phyloP scores from a whole-genome alignment of 306 rosid species.

The Mucuna pruriens region DNA sequence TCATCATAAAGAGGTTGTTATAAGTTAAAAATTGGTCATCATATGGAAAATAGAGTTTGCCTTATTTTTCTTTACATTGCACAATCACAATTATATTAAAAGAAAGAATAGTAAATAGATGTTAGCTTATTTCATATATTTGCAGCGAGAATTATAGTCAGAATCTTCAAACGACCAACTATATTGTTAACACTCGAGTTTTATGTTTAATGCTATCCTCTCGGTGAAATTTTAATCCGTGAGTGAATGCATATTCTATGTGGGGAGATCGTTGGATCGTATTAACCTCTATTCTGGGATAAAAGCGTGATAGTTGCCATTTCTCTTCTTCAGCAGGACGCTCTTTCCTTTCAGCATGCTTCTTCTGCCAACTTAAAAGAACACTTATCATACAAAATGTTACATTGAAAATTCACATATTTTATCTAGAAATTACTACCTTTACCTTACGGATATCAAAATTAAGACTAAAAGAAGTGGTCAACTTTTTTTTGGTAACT shows the following conservation, averaged over 20 bases:
- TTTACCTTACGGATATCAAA: conserved; percentile 85
- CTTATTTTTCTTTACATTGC: background rate
- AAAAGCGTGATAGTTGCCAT: conserved; percentile 94
- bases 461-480: conserved; percentile 72
- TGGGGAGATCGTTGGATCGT: conserved; percentile 6
- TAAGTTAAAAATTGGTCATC: background rate
- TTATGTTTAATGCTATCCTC: conserved; percentile 22
- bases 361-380: conserved; percentile 65
- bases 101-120: conserved; percentile 5
- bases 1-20: background rate
- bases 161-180: background rate
- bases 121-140: conserved; percentile 15
- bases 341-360: conserved; percentile 82
- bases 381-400: conserved; percentile 40
- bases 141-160: background rate
- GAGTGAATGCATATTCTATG: conserved; percentile 1
- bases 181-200: background rate
- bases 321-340: conserved; percentile 76
- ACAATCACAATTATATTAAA: background rate
- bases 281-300: conserved; percentile 89
- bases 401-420: conserved; percentile 8
- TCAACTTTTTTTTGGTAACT: conserved; percentile 66
- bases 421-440: conserved; percentile 17
- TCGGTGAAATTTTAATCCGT: conserved; percentile 11
- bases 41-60: background rate